Percentiles rank a stretch among this genome's conserved stretches.
These are phyloP conservation scores for Eragrostis nindensis DNA, from an alignment of 176 grass and related monocot genomes.

Conservation along the genomic window DNA sequence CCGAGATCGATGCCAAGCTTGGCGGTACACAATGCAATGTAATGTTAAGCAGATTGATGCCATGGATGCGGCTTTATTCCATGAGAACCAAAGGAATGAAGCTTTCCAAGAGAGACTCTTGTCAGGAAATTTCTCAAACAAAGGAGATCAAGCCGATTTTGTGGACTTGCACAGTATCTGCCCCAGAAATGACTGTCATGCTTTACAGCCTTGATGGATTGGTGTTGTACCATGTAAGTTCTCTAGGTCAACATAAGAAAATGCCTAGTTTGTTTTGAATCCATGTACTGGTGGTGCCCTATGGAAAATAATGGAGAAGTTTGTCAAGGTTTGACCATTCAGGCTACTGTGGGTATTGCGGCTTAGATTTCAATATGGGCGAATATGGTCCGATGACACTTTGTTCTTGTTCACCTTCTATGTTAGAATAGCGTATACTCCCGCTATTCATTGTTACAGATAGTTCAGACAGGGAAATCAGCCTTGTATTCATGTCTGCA, in stretches of 20 bases:
- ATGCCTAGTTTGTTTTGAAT: conserved; percentile 34
- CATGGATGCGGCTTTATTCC: conserved; percentile 75
- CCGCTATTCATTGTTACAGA: background rate
- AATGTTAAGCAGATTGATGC: conserved; percentile 84
- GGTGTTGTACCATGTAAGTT: conserved; percentile 97
- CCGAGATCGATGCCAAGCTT: conserved; percentile 91
- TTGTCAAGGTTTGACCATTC: conserved; percentile 1
- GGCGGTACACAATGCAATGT: conserved; percentile 94
- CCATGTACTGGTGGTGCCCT: background rate
- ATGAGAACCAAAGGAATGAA: conserved; percentile 64
- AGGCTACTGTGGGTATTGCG: conserved; percentile 16
- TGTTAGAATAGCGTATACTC: conserved; percentile 15
- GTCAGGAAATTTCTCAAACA: conserved; percentile 56
- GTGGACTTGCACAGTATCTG: conserved; percentile 93
- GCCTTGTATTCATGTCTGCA: background rate
- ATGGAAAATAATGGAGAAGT: conserved; percentile 28
- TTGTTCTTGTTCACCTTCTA: conserved; percentile 20
- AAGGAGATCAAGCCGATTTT: conserved; percentile 72
- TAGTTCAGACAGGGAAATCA: background rate
- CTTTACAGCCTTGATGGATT: conserved; percentile 80
- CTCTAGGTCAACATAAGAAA: conserved; percentile 25
- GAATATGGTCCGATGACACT: background rate
- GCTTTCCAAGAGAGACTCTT: conserved; percentile 61
- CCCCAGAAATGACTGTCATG: conserved; percentile 91
- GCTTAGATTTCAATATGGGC: conserved; percentile 8